Conservation (phyloP, 768 basidiomycete genomes). For the Xerocomellus dryophilus region DNA sequence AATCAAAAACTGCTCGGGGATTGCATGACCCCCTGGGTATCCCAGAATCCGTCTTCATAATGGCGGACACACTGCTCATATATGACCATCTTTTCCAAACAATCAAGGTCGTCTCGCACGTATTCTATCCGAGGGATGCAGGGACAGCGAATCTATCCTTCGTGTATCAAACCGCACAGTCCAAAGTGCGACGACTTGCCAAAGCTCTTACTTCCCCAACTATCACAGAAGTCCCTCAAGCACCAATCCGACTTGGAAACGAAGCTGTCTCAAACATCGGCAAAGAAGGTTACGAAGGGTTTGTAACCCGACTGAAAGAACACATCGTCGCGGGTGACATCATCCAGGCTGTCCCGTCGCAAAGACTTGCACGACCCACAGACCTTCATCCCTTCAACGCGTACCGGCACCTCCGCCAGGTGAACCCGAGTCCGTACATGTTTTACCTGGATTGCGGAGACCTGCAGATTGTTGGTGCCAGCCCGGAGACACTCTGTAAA, state of each 20-base stretch:
- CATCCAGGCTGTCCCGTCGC: conserved; percentile 97
- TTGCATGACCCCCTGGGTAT: conserved; percentile 80
- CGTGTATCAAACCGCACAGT: conserved; percentile 84
- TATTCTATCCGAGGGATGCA: conserved; percentile 76
- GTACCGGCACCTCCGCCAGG: conserved; percentile 87
- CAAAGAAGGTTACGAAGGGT: conserved; percentile 84
- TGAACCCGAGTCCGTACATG: conserved; percentile 99
- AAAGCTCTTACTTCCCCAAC: conserved; percentile 52
- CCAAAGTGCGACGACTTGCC: conserved; percentile 79
- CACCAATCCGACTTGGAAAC: conserved; percentile 58
- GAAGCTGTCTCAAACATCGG: conserved; percentile 88
- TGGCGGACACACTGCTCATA: conserved; percentile 91
- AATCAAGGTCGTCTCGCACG: conserved; percentile 94
- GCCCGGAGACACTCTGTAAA: conserved; percentile 96
- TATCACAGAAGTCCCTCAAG: conserved; percentile 67
- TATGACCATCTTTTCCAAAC: conserved; percentile 97
- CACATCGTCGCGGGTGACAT: conserved; percentile 97
- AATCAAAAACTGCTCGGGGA: conserved; percentile 81
- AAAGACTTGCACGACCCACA: conserved; percentile 83
- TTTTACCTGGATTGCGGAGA: conserved; percentile 95
- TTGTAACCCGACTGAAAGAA: conserved; percentile 89
- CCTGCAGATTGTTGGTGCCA: conserved; percentile 94
- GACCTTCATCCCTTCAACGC: conserved; percentile 94
- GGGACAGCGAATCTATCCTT: conserved; percentile 69
- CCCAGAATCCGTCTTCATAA: conserved; percentile 96